Evolutionary conservation across 495 filamentous ascomycete genomes (phyloP).

Genomic region (Aspergillus olivimuriae): DNA sequence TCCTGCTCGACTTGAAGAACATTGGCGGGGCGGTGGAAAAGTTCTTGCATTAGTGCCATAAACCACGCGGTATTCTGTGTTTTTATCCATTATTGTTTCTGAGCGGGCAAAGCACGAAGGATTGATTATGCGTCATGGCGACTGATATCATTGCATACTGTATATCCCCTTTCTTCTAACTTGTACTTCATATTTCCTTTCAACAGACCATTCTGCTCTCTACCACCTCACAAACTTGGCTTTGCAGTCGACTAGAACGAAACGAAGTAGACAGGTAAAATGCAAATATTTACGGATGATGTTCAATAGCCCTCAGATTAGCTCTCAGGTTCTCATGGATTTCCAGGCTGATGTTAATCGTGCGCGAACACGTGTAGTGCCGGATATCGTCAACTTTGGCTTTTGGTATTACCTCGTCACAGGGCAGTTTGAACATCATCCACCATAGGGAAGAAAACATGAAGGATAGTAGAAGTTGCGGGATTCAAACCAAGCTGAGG

Average conservation of each 20-base stretch:
- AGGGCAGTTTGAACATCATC: constrained; percentile 20
- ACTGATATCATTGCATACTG: too few relatives aligned
- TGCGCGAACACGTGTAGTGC: constrained; percentile 10
- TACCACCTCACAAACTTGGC: too few relatives aligned
- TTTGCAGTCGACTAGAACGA: too few relatives aligned
- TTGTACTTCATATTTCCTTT: too few relatives aligned
- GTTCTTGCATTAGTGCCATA: constrained; percentile 66
- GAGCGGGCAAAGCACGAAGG: neutral
- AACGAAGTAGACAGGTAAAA: neutral
- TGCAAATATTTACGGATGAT: too few relatives aligned
- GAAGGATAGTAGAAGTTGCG: neutral
- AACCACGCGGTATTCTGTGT: too few relatives aligned
- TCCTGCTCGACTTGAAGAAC: constrained; percentile 85
- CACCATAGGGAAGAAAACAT: neutral
- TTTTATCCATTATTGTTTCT: neutral
- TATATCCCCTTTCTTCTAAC: too few relatives aligned
- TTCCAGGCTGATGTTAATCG: constrained; percentile 28
- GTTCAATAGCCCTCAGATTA: constrained; percentile 44
- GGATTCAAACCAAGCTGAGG: too few relatives aligned
- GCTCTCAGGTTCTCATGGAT: constrained; percentile 52
- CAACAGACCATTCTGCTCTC: too few relatives aligned
- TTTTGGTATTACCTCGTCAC: constrained; percentile 49
- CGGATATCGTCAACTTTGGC: constrained; percentile 52
- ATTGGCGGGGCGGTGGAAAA: constrained; percentile 75
- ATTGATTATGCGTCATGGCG: constrained; percentile 2